Base-by-base conservation (phyloP, 768 basidiomycete species). In the Xerocomellus chrysenteron region DNA sequence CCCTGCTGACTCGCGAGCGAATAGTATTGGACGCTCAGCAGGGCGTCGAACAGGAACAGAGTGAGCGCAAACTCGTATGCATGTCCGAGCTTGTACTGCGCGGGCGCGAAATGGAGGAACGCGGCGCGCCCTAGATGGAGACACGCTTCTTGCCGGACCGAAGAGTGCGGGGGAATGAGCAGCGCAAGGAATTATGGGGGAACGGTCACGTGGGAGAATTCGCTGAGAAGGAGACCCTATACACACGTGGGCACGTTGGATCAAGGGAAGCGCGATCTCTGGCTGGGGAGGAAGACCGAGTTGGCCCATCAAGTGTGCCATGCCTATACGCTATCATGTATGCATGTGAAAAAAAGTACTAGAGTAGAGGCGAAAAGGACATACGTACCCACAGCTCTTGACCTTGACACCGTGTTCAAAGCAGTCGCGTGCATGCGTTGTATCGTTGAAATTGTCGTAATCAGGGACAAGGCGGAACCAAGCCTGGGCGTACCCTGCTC, bases 401-500 rank as follows among this genome's bases (percentile, higher is more conserved):
- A 93, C 90, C 63, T 85, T 84, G 45, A 85, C 81, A 2, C 95
- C 95, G 8, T 89, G 82, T 61, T 92, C 88, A 65, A 94, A 97
- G 68, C 93, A 95, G 28, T 92, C 91, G 58, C 76, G 84, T 1
- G 95, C 94, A 43, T 87, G 83, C 0, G 71, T 61, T 1, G 80
- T 48, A 68, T 98, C 93, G 24, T 85, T 85, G 58, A 90, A 93
- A 44, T 83, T 85, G 74, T 98, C 95, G 66, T 98, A 97, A 58
- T 96, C 95, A 17, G 92, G 76, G 0, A 92, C 96, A 1, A 98
- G 80, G 26, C 87, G 81, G 75, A 94, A 97, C 95, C 96, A 98
- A 0, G 92, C 92, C n/a, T 81, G 75, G 4, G 79, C 74, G 60
- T 85, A 88, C 0, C 95, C 94, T 0, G 80, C 83, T 26, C 90